These are phyloP conservation scores for Botrytis porri DNA, from an alignment of 2,329 filamentous ascomycete species.

Conservation along the genomic window DNA sequence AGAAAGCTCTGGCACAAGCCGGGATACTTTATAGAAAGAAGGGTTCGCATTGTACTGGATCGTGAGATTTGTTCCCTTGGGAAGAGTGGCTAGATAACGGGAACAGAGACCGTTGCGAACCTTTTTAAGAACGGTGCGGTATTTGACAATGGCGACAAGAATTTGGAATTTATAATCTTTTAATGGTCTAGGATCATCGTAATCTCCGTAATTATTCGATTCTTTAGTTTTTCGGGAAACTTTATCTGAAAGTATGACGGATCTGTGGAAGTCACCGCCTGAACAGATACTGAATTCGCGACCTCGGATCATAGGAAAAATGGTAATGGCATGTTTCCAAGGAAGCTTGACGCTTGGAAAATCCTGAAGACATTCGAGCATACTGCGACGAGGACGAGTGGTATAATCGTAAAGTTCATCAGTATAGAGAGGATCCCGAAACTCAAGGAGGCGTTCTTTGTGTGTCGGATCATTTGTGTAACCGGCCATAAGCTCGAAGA, in stretches of 20 bases:
- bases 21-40: conserved; percentile 50
- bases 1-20: conserved; percentile 47
- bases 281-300: conserved; percentile 92
- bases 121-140: conserved; percentile 80
- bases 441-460: conserved; percentile 77
- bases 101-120: conserved; percentile 87
- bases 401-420: conserved; percentile 98
- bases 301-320: conserved; percentile 81
- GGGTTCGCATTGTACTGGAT: conserved; percentile 52
- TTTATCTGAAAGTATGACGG: too few relatives aligned
- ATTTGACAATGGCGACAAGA: conserved; percentile 84
- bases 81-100: conserved; percentile 73
- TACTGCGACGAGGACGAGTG: conserved; percentile 81
- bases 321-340: conserved; percentile 64
- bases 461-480: conserved; percentile 72
- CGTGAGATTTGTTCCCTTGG: conserved; percentile 38
- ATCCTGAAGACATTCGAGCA: conserved; percentile 88
- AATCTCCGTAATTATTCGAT: background rate
- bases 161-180: conserved; percentile 59
- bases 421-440: conserved; percentile 72
- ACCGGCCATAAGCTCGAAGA: conserved; percentile 75
- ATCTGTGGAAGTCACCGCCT: conserved; percentile 47
- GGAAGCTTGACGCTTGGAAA: conserved; percentile 83
- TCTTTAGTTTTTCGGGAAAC: background rate
- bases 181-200: conserved; percentile 12